Evolutionary conservation across 2,329 filamentous ascomycete species (phyloP).

Genomic region (Dryadomyces quercivorus): DNA sequence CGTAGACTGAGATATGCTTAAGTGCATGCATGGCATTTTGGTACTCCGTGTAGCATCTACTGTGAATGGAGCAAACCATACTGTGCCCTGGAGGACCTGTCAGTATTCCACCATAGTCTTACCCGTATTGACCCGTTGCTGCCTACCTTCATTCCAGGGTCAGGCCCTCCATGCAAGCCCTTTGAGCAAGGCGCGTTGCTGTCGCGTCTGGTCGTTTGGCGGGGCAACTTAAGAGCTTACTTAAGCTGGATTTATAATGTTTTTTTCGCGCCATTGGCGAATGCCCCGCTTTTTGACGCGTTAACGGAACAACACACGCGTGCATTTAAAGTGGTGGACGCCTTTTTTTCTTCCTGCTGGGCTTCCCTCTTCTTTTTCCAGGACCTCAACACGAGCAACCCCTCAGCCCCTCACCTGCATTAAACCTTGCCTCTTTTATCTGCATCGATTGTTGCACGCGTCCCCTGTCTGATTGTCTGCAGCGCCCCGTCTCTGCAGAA

Average conservation of each 20-base stretch:
- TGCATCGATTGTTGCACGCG: neutral
- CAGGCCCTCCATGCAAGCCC: neutral
- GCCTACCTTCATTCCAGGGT: too few relatives aligned
- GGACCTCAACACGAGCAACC: constrained; percentile 2
- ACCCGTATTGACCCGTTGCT: too few relatives aligned
- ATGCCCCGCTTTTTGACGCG: constrained; percentile 12
- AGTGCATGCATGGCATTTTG: too few relatives aligned
- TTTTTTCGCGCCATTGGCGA: constrained; percentile 4
- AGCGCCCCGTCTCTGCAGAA: neutral
- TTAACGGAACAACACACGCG: constrained; percentile 7
- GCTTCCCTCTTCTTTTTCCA: neutral
- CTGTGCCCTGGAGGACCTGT: too few relatives aligned
- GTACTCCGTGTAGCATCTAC: too few relatives aligned
- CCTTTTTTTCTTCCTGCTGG: constrained; percentile 7
- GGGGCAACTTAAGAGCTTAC: neutral
- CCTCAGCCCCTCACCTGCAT: neutral
- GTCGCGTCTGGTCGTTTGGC: constrained; percentile 3
- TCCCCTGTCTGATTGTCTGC: neutral
- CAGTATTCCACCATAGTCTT: too few relatives aligned
- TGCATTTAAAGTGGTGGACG: constrained; percentile 12
- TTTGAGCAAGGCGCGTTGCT: constrained; percentile 1
- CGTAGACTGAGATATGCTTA: too few relatives aligned
- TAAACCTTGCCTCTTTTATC: neutral
- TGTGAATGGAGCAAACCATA: too few relatives aligned
- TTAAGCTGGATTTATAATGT: neutral